phyloP scores from a whole-genome alignment of 108 stramenopile species.

The Nitzschia palea region DNA sequence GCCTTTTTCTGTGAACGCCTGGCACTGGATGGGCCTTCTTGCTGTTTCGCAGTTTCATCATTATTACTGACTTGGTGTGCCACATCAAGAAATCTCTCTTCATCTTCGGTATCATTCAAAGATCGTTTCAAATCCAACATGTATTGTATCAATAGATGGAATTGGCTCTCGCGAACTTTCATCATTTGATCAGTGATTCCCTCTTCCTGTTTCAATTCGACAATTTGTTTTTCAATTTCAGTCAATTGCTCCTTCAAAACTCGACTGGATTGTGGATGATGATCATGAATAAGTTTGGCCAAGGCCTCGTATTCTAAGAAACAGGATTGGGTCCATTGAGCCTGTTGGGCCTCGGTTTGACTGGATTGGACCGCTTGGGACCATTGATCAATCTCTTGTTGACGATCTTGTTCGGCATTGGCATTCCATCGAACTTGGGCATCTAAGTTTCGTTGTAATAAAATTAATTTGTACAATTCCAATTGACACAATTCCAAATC shows the following conservation, averaged over 20 bases:
- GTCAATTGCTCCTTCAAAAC: conserved; percentile 17
- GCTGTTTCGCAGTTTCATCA: neutral
- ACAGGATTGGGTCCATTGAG: conserved; percentile 17
- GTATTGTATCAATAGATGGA: conserved; percentile 46
- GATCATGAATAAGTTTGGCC: conserved; percentile 32
- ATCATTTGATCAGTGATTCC: conserved; percentile 6
- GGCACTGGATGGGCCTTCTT: too few species aligned
- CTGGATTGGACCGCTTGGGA: conserved; percentile 12
- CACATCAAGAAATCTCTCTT: neutral
- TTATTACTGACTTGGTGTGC: neutral
- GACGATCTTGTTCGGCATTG: neutral
- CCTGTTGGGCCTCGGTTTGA: conserved; percentile 6
- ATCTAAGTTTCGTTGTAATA: conserved; percentile 30
- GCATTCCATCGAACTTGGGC: conserved; percentile 20
- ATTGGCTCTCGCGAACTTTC: conserved; percentile 35
- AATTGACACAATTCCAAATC: conserved; percentile 38
- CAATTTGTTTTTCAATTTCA: conserved; percentile 16
- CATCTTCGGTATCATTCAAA: conserved; percentile 23
- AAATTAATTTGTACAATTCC: conserved; percentile 31
- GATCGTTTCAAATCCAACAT: conserved; percentile 47
- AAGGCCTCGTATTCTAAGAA: conserved; percentile 42
- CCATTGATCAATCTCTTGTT: conserved; percentile 18
- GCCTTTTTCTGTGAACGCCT: too few species aligned
- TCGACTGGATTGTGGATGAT: conserved; percentile 17
- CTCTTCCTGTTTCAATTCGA: conserved; percentile 4